Conservation (phyloP, 345 rosid species). For the Syzygium aromaticum region DNA sequence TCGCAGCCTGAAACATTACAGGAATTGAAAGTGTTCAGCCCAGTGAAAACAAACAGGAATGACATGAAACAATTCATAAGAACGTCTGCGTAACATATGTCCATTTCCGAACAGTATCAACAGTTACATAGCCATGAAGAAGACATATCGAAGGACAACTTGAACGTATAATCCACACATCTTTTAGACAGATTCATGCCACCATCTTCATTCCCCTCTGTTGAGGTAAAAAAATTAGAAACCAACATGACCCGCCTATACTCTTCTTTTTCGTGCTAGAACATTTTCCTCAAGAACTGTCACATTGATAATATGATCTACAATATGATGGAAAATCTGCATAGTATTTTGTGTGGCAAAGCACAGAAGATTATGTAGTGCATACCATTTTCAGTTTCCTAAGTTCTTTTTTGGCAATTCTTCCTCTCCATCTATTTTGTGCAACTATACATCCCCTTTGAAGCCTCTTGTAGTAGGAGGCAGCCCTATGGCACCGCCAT, state of each 20-base stretch:
- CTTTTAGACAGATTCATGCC: not conserved
- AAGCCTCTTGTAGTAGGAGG: slow-evolving; percentile 24
- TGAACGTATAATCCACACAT: not conserved
- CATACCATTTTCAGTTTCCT: slow-evolving; percentile 33
- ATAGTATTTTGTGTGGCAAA: not conserved
- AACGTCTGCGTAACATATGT: not conserved
- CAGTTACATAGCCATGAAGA: not conserved
- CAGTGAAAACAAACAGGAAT: not conserved
- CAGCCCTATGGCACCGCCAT: slow-evolving; percentile 22
- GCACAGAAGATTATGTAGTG: not conserved
- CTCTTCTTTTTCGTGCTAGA: not conserved
- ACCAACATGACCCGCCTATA: not conserved
- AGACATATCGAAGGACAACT: not conserved
- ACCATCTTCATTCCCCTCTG: not conserved
- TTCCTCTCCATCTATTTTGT: slow-evolving; percentile 34
- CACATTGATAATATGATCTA: not conserved
- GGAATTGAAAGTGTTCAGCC: not conserved
- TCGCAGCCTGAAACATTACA: slow-evolving; percentile 24
- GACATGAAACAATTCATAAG: not conserved
- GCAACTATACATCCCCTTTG: slow-evolving; percentile 17
- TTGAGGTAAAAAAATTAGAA: not conserved
- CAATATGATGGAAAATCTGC: not conserved
- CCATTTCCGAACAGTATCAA: not conserved
- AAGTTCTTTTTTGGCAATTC: slow-evolving; percentile 29
- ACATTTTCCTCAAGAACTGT: not conserved